A percentile compares a stretch with the other conserved stretches of the same genome.
Conservation (phyloP, 352 stramenopile genomes). For the Thalassiosira livingstoniorum region DNA sequence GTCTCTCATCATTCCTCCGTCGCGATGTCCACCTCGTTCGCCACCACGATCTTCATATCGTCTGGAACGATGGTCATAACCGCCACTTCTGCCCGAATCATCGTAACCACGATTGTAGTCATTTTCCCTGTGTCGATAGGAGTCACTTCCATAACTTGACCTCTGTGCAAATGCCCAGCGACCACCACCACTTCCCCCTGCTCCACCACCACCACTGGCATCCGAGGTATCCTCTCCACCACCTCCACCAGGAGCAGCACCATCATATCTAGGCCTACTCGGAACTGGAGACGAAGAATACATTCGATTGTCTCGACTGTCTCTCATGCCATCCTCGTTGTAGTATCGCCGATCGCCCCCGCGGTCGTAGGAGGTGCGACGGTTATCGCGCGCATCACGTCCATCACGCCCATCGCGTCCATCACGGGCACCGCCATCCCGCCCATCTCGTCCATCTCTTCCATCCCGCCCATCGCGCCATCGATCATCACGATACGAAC, state of each 20-base stretch:
- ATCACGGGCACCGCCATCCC: neutral
- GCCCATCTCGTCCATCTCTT: too few species aligned
- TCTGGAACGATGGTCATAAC: neutral
- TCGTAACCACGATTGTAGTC: neutral
- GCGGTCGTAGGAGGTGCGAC: neutral
- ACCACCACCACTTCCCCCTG: neutral
- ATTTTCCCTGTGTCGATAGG: conserved; percentile 3
- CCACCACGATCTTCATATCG: conserved; percentile 11
- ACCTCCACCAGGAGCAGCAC: neutral
- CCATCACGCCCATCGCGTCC: too few species aligned
- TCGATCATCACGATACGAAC: neutral
- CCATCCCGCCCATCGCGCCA: neutral
- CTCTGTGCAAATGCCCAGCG: conserved; percentile 31
- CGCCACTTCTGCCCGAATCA: conserved; percentile 3
- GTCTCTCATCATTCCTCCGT: neutral
- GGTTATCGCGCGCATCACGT: neutral
- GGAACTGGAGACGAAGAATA: neutral
- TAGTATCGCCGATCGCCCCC: neutral
- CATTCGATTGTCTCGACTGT: neutral
- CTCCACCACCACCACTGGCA: neutral
- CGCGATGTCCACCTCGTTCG: neutral
- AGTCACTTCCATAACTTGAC: too few species aligned
- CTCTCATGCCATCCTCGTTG: neutral
- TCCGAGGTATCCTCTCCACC: neutral
- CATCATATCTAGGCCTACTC: neutral